Base-by-base conservation (phyloP, 2,329 filamentous ascomycete genomes). In the Ophiocordyceps camponoti-leonardi region DNA sequence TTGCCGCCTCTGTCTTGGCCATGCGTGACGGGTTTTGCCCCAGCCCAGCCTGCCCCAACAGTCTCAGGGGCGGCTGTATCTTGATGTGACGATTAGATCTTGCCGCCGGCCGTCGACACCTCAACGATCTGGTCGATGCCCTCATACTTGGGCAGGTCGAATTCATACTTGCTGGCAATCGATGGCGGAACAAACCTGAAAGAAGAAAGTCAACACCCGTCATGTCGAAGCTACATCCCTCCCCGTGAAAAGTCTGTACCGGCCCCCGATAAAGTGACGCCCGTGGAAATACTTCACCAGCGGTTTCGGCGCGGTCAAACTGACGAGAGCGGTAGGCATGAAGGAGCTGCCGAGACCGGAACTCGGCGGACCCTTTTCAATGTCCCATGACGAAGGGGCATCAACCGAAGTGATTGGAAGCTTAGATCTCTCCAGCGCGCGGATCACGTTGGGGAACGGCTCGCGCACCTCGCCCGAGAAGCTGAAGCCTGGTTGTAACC, bases 381-480 rank as follows among this genome's bases (percentile, higher is more conserved):
- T 93, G 61, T 92, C 79, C 92, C 92, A 98, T 2, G 85, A 92
- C 30, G 86, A 94, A 1, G 92, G 92, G 7, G 86, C 87, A 64
- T 98, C 92, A 20, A 98, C 85, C 3, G 86, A 83, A 3, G 92
- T 81, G 0, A 96, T 83, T 0, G 87, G 84, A 8, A 92, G 57
- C 23, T 72, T 72, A 6, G 83, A 82, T 40, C 79, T 71, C 53
- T 86, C 77, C 35, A 98, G 70, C 8, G 83, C 79, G 49, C 74
- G 68, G 53, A 98, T 93, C 14, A 95, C 83, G 0, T 72, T 71
- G 1, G 81, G 80, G 58, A 96, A 98, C 1, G 92, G 92, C 52
- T 94, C 86, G n/a, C 92, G 80, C 45, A 98, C 81, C 51, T 92
- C 81, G 7, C 88, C 90, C 2, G 80, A 81, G 66, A 98, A 98